Evolutionary conservation across 2,329 filamentous ascomycete genomes (phyloP), one percentile per base, ranked within the genome.

Genomic region (Colletotrichum cuscutae): DNA sequence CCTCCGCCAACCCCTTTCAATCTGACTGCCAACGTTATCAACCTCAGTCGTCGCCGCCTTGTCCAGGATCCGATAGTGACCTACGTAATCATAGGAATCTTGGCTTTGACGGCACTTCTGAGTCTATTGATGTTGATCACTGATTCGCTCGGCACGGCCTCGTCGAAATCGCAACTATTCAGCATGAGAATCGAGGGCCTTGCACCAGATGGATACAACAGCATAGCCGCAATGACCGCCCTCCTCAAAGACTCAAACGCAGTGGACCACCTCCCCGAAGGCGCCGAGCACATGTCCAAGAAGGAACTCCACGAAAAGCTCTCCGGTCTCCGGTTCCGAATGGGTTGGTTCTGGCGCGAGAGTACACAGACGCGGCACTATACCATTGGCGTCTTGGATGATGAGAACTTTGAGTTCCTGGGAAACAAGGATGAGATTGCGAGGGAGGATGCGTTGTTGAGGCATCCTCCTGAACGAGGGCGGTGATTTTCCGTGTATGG

Each of bases 321-420:
- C 6, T n/a, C 30, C 11, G 54, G 46, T 1, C 12, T 71, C 19
- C 22, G 19, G 3, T 71, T 71, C 15, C 42, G 56, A 13, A 8
- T 71, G 22, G 68, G 68, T 3, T 71, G 68, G 68, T 71, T 71
- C 62, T n/a, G 24, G 0, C 37, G 37, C 6, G 37, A 54, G 35
- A 7, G 46, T 15, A 9, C 19, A 7, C 28, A 8, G 32, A 12
- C 30, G 7, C 24, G 13, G 12, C 5, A 46, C 30, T 67, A 67
- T 0, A 71, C 68, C 6, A 56, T 71, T 2, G 68, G 68, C 11
- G 56, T 61, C 5, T 1, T 42, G 37, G 37, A 42, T 4, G 37
- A 42, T 19, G 37, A 42, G 37, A 5, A 42, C 37, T 42, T 42
- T 42, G 37, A 42, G 15, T 19, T 4, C 1, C 15, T 42, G 6